phyloP scores from a whole-genome alignment of 495 filamentous ascomycete species.

The Talaromyces adpressus region DNA sequence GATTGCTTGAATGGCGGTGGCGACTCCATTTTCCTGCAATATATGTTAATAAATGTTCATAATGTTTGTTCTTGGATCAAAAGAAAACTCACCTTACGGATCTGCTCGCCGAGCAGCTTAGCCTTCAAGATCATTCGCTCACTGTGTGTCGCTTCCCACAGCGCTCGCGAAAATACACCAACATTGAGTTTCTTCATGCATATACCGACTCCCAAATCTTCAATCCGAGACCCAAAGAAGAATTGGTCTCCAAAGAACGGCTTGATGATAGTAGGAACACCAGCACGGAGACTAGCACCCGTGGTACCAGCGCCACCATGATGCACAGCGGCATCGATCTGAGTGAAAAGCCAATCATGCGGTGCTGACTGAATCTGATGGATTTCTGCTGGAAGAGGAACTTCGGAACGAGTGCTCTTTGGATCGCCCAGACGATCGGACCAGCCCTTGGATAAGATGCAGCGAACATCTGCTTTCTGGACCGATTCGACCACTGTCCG shows the following conservation, averaged over 20 bases:
- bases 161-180: slow-evolving; percentile 67
- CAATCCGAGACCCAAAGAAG: slow-evolving; percentile 85
- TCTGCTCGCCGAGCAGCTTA: slow-evolving; percentile 70
- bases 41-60: slow-evolving; percentile 2
- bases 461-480: slow-evolving; percentile 84
- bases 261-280: slow-evolving; percentile 89
- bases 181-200: slow-evolving; percentile 85
- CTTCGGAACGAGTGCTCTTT: slow-evolving; percentile 53
- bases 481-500: slow-evolving; percentile 86
- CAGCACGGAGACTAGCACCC: slow-evolving; percentile 85
- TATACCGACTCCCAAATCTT: slow-evolving; percentile 88
- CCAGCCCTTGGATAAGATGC: slow-evolving; percentile 98
- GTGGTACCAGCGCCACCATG: slow-evolving; percentile 95
- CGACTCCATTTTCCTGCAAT: slow-evolving; percentile 77
- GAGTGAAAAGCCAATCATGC: slow-evolving; percentile 93
- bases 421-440: slow-evolving; percentile 74
- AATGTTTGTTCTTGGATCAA: background rate
- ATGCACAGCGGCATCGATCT: slow-evolving; percentile 91
- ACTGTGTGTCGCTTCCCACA: slow-evolving; percentile 89
- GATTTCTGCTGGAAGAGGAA: slow-evolving; percentile 72
- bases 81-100: slow-evolving; percentile 61
- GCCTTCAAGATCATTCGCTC: slow-evolving; percentile 88
- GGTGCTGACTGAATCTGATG: slow-evolving; percentile 84
- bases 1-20: slow-evolving; percentile 81
- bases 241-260: slow-evolving; percentile 98